Conservation (phyloP, 495 filamentous ascomycete genomes). For the Immersiella caudata region DNA sequence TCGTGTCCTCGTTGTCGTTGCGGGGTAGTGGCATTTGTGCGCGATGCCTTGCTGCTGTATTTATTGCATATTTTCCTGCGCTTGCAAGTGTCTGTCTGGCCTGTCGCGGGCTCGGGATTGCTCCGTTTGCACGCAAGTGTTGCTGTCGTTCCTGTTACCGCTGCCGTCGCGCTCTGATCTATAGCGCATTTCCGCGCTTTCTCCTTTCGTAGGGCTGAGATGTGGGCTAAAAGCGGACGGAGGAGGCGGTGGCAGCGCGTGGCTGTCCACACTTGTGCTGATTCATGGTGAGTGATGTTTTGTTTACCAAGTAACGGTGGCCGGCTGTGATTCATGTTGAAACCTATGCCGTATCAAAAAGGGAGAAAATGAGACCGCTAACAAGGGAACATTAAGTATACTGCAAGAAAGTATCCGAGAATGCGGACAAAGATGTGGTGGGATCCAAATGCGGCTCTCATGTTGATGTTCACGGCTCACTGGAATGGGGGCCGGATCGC, state of each 20-base stretch:
- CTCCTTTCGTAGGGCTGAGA: conserved; percentile 54
- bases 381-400: not conserved
- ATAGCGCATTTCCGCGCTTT: conserved; percentile 15
- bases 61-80: conserved; percentile 20
- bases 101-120: conserved; percentile 19
- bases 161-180: not conserved
- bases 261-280: conserved; percentile 53
- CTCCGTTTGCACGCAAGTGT: conserved; percentile 20
- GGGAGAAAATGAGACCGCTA: not conserved
- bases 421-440: not conserved
- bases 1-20: conserved; percentile 15
- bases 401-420: not conserved
- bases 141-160: not conserved
- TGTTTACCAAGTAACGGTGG: not conserved
- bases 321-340: not conserved
- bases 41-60: conserved; percentile 31
- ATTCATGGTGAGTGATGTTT: conserved; percentile 11
- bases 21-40: conserved; percentile 24
- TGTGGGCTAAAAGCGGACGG: conserved; percentile 55
- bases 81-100: conserved; percentile 17
- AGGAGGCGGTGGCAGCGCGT: conserved; percentile 59
- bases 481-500: not conserved
- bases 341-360: not conserved
- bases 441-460: not conserved
- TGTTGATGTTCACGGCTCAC: not conserved